phyloP scores from a whole-genome alignment of 2,329 filamentous ascomycete species.

The Botrytis pseudocinerea region DNA sequence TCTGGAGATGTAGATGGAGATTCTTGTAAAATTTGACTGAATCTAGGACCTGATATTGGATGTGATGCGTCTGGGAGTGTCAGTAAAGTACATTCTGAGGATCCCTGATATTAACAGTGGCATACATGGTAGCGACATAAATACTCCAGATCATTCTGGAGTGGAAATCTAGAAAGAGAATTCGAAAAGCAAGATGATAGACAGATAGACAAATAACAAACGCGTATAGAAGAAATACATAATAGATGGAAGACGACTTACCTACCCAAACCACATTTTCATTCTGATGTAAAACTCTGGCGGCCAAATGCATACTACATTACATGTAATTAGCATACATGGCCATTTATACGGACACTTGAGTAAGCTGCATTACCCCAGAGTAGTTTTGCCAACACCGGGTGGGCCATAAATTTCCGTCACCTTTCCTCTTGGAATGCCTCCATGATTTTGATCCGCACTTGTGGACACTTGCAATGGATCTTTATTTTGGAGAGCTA shows the following conservation, averaged over 20 bases:
- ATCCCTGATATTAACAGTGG: not conserved
- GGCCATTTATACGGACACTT: not conserved
- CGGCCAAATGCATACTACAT: slow-evolving; percentile 68
- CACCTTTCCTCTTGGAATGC: slow-evolving; percentile 73
- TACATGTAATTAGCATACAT: slow-evolving; percentile 42
- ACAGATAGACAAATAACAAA: not conserved
- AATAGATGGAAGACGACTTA: slow-evolving; percentile 43
- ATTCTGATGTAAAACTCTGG: slow-evolving; percentile 60
- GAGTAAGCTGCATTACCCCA: slow-evolving; percentile 50
- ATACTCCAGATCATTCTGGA: not conserved
- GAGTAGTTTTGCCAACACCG: slow-evolving; percentile 79
- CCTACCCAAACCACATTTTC: slow-evolving; percentile 79
- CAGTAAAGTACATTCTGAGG: slow-evolving; percentile 1
- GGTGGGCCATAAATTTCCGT: slow-evolving; percentile 88
- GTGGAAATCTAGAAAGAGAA: not conserved
- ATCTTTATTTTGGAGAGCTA: slow-evolving; percentile 44
- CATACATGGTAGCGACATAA: not conserved
- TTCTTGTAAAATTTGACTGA: slow-evolving; percentile 48
- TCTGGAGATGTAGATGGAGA: slow-evolving; percentile 23
- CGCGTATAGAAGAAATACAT: no score
- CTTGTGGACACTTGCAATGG: slow-evolving; percentile 15
- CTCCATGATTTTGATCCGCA: slow-evolving; percentile 45
- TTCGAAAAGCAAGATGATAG: not conserved
- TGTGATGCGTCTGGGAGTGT: slow-evolving; percentile 39
- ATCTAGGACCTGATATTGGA: slow-evolving; percentile 48